Evolutionary conservation across 2,329 filamentous ascomycete species (phyloP).

Genomic region (Pseudogymnoascus sp.): DNA sequence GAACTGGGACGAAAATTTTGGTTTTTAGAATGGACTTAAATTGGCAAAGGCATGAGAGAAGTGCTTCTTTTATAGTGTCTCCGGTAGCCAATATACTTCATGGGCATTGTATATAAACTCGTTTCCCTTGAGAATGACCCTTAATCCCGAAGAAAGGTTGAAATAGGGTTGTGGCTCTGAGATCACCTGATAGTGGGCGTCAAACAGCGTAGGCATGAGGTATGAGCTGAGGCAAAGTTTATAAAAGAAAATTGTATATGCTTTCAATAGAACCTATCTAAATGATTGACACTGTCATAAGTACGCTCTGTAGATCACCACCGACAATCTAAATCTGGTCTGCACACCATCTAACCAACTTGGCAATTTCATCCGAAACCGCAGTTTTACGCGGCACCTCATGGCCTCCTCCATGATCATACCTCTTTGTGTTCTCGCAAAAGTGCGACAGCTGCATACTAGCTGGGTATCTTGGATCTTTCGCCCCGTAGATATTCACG

Average conservation of each 20-base stretch:
- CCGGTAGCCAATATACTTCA: not conserved
- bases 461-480: slow-evolving; percentile 32
- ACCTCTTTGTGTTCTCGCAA: slow-evolving; percentile 27
- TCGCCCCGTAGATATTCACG: slow-evolving; percentile 34
- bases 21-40: not conserved
- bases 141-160: not conserved
- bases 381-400: slow-evolving; percentile 31
- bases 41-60: not conserved
- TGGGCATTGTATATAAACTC: not conserved
- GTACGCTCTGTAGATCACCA: not conserved
- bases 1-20: not conserved
- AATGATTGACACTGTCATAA: not conserved
- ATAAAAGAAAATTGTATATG: not conserved
- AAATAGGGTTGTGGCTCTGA: not conserved
- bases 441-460: slow-evolving; percentile 31
- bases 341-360: slow-evolving; percentile 13
- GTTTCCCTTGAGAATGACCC: not conserved
- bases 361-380: slow-evolving; percentile 28
- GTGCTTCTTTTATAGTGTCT: not conserved
- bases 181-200: not conserved
- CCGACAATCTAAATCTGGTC: not conserved
- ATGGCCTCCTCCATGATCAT: slow-evolving; percentile 35
- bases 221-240: not conserved
- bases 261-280: not conserved
- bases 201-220: not conserved